Conservation (phyloP, 2,329 filamentous ascomycete species). For the Ceratocystis lukuohia region DNA sequence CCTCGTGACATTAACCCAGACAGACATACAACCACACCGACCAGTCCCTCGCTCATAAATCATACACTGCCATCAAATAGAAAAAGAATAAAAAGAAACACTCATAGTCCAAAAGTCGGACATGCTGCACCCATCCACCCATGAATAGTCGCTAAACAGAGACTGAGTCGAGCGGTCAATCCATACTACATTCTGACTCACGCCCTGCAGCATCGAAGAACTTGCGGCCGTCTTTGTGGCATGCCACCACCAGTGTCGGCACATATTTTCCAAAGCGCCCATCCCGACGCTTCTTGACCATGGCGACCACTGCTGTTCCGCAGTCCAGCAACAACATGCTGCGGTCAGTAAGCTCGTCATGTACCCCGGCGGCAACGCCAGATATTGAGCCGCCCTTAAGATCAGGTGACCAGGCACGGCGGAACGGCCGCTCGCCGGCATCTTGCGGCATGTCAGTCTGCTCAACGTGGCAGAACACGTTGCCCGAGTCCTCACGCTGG, state of each 20-base stretch:
- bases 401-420: constrained; percentile 16
- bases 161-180: neutral
- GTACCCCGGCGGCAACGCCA: neutral
- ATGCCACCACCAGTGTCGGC: constrained; percentile 16
- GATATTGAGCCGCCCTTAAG: neutral
- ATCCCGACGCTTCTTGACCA: constrained; percentile 17
- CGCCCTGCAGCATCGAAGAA: constrained; percentile 15
- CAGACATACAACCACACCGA: neutral
- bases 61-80: neutral
- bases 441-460: constrained; percentile 11
- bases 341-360: constrained; percentile 13
- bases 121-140: neutral
- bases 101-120: neutral
- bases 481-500: constrained; percentile 7
- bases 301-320: constrained; percentile 17
- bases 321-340: constrained; percentile 16
- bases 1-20: neutral
- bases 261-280: constrained; percentile 6
- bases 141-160: neutral
- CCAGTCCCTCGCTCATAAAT: neutral
- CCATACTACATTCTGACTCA: neutral
- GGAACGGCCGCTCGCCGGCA: constrained; percentile 6
- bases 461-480: constrained; percentile 14
- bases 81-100: neutral
- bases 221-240: constrained; percentile 18